Percentiles rank a stretch among this genome's conserved stretches.
These are phyloP conservation scores for Allium cepa DNA, from an alignment of 106 monocot genomes.

Conservation along the genomic window DNA sequence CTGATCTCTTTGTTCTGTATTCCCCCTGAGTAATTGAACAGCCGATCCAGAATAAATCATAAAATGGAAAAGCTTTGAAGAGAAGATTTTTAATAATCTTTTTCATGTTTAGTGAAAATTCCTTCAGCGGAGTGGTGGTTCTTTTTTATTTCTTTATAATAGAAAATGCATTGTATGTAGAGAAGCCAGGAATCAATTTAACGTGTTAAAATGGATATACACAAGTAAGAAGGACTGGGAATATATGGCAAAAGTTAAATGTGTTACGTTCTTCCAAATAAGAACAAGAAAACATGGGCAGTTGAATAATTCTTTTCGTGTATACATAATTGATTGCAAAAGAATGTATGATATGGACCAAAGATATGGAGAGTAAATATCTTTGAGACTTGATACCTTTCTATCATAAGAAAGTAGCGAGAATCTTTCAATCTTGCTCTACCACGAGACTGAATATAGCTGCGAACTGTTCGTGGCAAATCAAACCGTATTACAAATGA, in stretches of 20 bases:
- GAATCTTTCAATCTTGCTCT: conserved; percentile 59
- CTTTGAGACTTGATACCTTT: conserved; percentile 32
- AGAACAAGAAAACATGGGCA: background rate
- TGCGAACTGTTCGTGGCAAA: conserved; percentile 81
- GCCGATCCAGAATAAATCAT: too few species aligned
- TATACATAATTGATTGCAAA: background rate
- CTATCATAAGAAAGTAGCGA: conserved; percentile 78
- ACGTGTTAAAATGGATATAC: too few species aligned
- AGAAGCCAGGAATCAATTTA: too few species aligned
- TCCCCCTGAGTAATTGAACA: conserved; percentile 40
- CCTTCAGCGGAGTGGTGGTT: too few species aligned
- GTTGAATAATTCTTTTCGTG: background rate
- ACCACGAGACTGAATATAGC: conserved; percentile 88
- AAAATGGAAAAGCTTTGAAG: too few species aligned
- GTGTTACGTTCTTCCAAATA: background rate
- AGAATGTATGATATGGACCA: background rate
- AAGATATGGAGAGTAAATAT: too few species aligned
- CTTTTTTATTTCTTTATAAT: too few species aligned
- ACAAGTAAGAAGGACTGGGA: too few species aligned
- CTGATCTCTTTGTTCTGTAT: conserved; percentile 50
- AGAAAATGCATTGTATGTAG: too few species aligned
- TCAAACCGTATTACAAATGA: conserved; percentile 91
- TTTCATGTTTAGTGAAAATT: too few species aligned
- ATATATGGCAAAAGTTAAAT: too few species aligned
- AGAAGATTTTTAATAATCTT: too few species aligned